Conservation (phyloP, 2,329 filamentous ascomycete genomes). For the Clonostachys chloroleuca region DNA sequence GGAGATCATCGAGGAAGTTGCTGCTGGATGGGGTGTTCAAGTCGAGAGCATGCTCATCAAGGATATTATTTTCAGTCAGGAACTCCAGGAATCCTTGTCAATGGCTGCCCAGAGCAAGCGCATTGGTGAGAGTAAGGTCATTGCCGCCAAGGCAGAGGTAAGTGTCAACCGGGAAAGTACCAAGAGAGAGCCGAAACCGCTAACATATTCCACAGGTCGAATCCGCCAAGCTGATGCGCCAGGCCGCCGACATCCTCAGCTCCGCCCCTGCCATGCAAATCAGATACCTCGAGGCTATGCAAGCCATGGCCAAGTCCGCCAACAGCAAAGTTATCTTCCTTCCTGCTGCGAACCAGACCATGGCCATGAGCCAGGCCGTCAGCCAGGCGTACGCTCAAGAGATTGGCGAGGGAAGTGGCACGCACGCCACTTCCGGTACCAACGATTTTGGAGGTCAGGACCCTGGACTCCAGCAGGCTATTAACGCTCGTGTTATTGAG, state of each 20-base stretch:
- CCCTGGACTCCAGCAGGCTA: constrained; percentile 68
- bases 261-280: constrained; percentile 97
- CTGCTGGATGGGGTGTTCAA: constrained; percentile 87
- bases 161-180: background rate
- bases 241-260: constrained; percentile 89
- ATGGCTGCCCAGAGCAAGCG: constrained; percentile 99
- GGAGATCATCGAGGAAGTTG: constrained; percentile 96
- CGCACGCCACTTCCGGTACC: constrained; percentile 23
- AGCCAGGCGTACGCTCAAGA: constrained; percentile 33
- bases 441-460: constrained; percentile 48
- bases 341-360: constrained; percentile 56
- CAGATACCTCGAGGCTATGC: constrained; percentile 96
- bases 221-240: constrained; percentile 86
- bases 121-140: constrained; percentile 97
- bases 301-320: constrained; percentile 92
- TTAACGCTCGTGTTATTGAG: constrained; percentile 80
- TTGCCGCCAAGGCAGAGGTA: constrained; percentile 86
- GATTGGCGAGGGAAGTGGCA: constrained; percentile 26
- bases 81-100: constrained; percentile 91
- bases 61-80: constrained; percentile 95
- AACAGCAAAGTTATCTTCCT: constrained; percentile 88
- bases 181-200: background rate
- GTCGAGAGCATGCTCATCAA: constrained; percentile 99
- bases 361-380: constrained; percentile 30
- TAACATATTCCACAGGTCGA: constrained; percentile 57